phyloP scores from a whole-genome alignment of 1,284 basidiomycete species.

The Boletellus sp. region DNA sequence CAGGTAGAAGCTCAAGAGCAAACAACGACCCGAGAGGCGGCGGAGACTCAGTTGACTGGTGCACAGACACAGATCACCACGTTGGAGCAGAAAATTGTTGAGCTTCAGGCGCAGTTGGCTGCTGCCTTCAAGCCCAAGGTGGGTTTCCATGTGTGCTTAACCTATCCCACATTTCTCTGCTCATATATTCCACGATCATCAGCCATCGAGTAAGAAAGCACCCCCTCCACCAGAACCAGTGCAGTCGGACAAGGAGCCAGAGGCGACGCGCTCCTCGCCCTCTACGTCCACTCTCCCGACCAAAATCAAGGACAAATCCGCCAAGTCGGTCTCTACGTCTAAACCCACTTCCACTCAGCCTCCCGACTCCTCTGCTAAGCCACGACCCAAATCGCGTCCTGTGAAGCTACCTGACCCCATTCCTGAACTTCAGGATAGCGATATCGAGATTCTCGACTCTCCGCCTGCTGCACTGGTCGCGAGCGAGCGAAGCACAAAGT shows the following conservation, averaged over 20 bases:
- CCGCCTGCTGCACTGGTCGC: constrained; percentile 4
- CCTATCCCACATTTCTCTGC: neutral
- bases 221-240: constrained; percentile 1
- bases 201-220: constrained; percentile 20
- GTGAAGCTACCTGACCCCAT: constrained; percentile 16
- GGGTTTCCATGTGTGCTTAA: neutral
- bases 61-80: constrained; percentile 32
- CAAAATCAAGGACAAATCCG: constrained; percentile 14
- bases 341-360: constrained; percentile 18
- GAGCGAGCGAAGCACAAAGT: constrained; percentile 19
- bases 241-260: constrained; percentile 12
- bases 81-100: constrained; percentile 40
- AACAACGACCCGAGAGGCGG: constrained; percentile 29
- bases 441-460: constrained; percentile 27
- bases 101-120: constrained; percentile 43
- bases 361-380: constrained; percentile 19
- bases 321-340: constrained; percentile 13
- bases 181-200: neutral
- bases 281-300: constrained; percentile 7
- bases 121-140: constrained; percentile 27
- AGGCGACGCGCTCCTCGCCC: neutral
- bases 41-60: constrained; percentile 31
- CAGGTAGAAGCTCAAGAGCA: constrained; percentile 36
- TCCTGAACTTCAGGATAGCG: constrained; percentile 26
- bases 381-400: constrained; percentile 17